A percentile compares a stretch with the other conserved stretches of the same genome.
Evolutionary conservation across 345 rosid species (phyloP).

Genomic region (Citrus medica): DNA sequence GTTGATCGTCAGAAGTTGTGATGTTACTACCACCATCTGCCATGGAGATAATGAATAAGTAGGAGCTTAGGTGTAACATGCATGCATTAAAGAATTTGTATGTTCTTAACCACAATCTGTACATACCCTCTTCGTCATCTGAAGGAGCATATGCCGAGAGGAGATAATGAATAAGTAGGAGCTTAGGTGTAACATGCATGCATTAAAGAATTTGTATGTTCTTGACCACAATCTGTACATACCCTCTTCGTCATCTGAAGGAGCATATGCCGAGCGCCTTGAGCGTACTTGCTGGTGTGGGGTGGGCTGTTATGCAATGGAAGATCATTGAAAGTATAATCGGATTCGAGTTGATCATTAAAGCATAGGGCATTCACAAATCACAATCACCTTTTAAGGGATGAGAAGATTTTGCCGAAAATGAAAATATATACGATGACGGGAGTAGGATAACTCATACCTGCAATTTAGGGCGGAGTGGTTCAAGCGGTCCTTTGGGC

Average conservation of each 20-base stretch:
- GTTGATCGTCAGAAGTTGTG: constrained; percentile 17
- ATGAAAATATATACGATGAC: background rate
- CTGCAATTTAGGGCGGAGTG: constrained; percentile 87
- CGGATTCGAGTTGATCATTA: background rate
- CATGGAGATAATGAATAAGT: background rate
- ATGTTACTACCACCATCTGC: background rate
- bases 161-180: background rate
- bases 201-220: background rate
- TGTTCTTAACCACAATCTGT: background rate
- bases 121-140: constrained; percentile 48
- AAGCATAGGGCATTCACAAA: too few relatives aligned
- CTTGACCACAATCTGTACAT: background rate
- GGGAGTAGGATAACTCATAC: constrained; percentile 16
- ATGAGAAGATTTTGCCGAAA: background rate
- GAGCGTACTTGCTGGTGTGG: constrained; percentile 70
- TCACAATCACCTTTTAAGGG: background rate
- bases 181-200: too few relatives aligned
- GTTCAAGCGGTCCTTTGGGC: constrained; percentile 82
- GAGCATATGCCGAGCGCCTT: constrained; percentile 75
- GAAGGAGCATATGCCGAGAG: constrained; percentile 70
- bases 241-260: constrained; percentile 57
- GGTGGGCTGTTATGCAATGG: constrained; percentile 47
- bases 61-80: background rate
- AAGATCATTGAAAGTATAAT: background rate
- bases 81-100: background rate